Evolutionary conservation across 176 grass and related monocot genomes (phyloP).

Genomic region (Otatea glauca): DNA sequence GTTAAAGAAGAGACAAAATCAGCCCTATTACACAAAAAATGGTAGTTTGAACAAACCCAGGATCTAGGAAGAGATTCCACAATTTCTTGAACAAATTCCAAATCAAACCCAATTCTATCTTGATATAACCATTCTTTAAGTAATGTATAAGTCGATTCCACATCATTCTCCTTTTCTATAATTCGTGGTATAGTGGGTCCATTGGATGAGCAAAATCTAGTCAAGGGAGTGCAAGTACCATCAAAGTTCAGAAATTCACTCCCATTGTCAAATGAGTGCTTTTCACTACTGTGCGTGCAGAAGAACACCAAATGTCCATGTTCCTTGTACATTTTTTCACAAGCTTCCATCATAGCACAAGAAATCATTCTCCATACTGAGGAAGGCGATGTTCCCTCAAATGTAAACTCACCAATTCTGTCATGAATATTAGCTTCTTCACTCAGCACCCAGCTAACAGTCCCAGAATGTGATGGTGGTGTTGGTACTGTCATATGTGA

Average conservation of each 20-base stretch:
- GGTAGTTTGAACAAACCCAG: constrained; percentile 65
- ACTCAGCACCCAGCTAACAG: constrained; percentile 34
- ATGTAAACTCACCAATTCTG: constrained; percentile 85
- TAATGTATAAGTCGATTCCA: constrained; percentile 60
- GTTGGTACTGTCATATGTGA: constrained; percentile 25
- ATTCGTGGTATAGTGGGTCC: constrained; percentile 53
- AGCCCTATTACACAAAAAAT: constrained; percentile 67
- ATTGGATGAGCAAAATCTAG: constrained; percentile 73
- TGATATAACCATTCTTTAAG: constrained; percentile 84
- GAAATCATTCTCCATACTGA: constrained; percentile 86
- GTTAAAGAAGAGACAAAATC: constrained; percentile 69
- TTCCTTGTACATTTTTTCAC: constrained; percentile 74
- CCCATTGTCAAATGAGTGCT: constrained; percentile 42
- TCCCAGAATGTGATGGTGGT: constrained; percentile 31
- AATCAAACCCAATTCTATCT: constrained; percentile 86
- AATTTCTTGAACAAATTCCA: constrained; percentile 94
- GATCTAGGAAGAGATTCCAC: constrained; percentile 88
- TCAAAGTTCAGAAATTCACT: constrained; percentile 46
- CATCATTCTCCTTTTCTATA: constrained; percentile 67
- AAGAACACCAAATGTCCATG: constrained; percentile 73
- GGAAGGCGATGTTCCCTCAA: constrained; percentile 73
- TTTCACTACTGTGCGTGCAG: constrained; percentile 61
- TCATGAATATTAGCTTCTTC: constrained; percentile 54
- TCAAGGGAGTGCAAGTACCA: constrained; percentile 49
- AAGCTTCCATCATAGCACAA: constrained; percentile 74